A percentile compares a stretch with the other conserved stretches of the same genome.
phyloP scores from a whole-genome alignment of 768 basidiomycete genomes.

The Suillus alpinus region DNA sequence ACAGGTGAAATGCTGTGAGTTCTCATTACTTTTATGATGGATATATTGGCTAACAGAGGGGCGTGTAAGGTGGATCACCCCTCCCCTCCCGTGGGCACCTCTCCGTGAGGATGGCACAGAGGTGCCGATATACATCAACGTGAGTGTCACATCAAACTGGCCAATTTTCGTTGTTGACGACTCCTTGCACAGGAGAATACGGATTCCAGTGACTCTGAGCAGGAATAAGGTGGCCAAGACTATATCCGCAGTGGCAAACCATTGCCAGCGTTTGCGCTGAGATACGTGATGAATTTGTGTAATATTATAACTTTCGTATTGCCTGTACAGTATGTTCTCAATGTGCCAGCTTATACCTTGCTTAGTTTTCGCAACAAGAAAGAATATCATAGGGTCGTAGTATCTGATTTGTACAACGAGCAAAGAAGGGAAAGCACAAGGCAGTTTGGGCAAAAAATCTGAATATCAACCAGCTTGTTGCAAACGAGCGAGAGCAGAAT shows the following conservation, averaged over 20 bases:
- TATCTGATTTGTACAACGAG: neutral
- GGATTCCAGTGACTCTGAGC: neutral
- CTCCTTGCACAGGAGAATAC: neutral
- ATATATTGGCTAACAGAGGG: neutral
- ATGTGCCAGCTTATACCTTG: neutral
- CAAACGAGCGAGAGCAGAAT: conserved; percentile 47
- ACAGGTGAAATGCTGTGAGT: neutral
- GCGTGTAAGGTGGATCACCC: neutral
- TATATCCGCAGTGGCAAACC: neutral
- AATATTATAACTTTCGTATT: neutral
- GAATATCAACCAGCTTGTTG: neutral
- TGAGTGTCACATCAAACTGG: neutral
- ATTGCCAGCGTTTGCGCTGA: neutral
- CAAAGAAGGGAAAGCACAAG: neutral
- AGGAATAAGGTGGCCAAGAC: neutral
- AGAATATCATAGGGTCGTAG: neutral
- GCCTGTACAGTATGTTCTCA: neutral
- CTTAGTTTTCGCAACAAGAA: neutral
- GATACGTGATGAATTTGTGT: neutral
- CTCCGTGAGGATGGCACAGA: neutral
- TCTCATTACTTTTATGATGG: neutral
- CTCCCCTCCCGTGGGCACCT: neutral
- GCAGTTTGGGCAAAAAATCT: neutral
- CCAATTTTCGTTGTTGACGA: neutral
- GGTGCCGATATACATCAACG: neutral